Evolutionary conservation across 2,329 filamentous ascomycete species (phyloP).

Genomic region (Colletotrichum cordylinicola): DNA sequence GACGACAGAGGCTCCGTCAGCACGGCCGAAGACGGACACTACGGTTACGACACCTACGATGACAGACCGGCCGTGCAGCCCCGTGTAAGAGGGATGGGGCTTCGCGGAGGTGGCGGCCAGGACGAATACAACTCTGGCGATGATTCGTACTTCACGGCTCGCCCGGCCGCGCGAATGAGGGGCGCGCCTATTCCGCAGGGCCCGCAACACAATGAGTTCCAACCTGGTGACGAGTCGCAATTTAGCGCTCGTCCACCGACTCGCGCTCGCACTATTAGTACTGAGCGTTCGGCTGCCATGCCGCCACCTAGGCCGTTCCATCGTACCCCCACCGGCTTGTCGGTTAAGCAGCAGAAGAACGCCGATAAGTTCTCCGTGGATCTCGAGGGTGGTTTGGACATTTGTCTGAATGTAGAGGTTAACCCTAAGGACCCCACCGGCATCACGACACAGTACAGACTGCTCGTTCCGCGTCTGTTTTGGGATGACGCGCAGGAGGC

Average conservation of each 20-base stretch:
- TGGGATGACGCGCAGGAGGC: conserved; percentile 48
- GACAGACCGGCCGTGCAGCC: conserved; percentile 15
- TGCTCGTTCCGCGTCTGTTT: conserved; percentile 82
- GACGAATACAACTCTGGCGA: conserved; percentile 61
- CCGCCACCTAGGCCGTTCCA: conserved; percentile 55
- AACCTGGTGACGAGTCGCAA: not conserved
- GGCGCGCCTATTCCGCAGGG: conserved; percentile 9
- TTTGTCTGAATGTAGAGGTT: conserved; percentile 89
- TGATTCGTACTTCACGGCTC: conserved; percentile 61
- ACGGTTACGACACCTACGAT: conserved; percentile 25
- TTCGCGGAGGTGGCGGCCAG: conserved; percentile 46
- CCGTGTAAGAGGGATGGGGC: conserved; percentile 24
- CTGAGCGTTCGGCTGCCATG: conserved; percentile 21
- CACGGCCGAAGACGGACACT: conserved; percentile 23
- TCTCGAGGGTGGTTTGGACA: conserved; percentile 82
- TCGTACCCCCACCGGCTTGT: conserved; percentile 73
- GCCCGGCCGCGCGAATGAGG: conserved; percentile 28
- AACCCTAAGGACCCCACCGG: conserved; percentile 85
- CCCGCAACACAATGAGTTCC: conserved; percentile 8
- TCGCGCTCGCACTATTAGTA: conserved; percentile 31
- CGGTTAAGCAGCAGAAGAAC: conserved; percentile 64
- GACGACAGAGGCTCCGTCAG: conserved; percentile 41
- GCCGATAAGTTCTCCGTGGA: conserved; percentile 67
- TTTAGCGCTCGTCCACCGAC: conserved; percentile 11
- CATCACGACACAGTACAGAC: conserved; percentile 84